Evolutionary conservation across 164 flowering plant species (phyloP).

Genomic region (Sextonia rubra): DNA sequence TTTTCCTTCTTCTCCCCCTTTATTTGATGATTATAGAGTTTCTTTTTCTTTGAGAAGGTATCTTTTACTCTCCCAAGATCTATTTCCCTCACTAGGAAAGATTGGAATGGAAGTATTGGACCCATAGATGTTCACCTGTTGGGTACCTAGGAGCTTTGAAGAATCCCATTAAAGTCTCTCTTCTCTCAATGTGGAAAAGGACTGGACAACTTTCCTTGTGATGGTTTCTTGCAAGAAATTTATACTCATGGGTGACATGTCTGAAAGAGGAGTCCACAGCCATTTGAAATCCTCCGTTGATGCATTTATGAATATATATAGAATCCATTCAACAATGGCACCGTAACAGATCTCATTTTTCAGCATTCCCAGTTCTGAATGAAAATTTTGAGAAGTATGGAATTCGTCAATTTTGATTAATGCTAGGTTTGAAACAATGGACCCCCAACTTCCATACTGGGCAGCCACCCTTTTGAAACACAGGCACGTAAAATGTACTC

Average conservation of each 20-base stretch:
- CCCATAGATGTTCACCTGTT: background rate
- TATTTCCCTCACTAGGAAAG: background rate
- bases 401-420: background rate
- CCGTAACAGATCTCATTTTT: background rate
- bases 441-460: no score
- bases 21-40: background rate
- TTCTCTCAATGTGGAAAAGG: conserved; percentile 12
- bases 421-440: background rate
- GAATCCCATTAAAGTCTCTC: conserved; percentile 27
- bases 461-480: no score
- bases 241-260: conserved; percentile 9
- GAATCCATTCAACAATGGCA: background rate
- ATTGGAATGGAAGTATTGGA: background rate
- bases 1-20: background rate
- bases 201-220: conserved; percentile 27
- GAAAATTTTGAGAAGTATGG: background rate
- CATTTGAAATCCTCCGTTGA: background rate
- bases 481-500: no score
- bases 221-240: conserved; percentile 17
- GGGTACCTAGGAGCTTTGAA: conserved; percentile 16
- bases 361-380: no score
- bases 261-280: conserved; percentile 12
- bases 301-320: background rate
- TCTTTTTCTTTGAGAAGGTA: background rate
- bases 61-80: background rate